These are phyloP conservation scores for Agrocybe praecox DNA, from an alignment of 768 basidiomycete genomes.

Conservation along the genomic window DNA sequence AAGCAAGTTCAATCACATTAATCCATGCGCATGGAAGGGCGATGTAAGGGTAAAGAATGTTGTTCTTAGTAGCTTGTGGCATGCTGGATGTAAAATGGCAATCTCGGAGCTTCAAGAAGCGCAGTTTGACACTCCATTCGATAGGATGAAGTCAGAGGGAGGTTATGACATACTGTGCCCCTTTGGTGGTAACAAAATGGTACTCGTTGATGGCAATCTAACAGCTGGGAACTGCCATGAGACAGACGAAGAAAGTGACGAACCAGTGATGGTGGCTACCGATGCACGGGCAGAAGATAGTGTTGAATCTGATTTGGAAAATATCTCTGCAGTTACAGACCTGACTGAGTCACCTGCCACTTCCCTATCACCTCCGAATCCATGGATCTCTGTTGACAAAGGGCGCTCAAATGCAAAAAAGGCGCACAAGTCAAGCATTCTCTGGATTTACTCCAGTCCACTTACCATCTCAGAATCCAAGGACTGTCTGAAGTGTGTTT, in stretches of 20 bases:
- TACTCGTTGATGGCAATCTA: slow-evolving; percentile 7
- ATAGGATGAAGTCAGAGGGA: not conserved
- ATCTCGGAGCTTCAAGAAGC: not conserved
- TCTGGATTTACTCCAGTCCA: slow-evolving; percentile 9
- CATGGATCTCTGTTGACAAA: slow-evolving; percentile 1
- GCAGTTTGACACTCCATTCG: not conserved
- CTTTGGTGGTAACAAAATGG: slow-evolving; percentile 4
- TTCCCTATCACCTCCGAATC: not conserved
- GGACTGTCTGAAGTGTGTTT: slow-evolving; percentile 13
- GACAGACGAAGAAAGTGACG: slow-evolving; percentile 9
- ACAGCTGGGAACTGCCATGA: slow-evolving; percentile 3
- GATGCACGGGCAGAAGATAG: not conserved
- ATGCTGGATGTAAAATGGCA: not conserved
- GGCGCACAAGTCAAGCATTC: slow-evolving; percentile 11
- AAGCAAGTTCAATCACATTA: slow-evolving; percentile 21
- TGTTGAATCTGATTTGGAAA: slow-evolving; percentile 12
- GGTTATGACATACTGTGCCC: slow-evolving; percentile 10
- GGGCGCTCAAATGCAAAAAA: slow-evolving; percentile 1
- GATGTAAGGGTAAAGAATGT: slow-evolving; percentile 15
- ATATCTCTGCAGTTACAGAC: not conserved
- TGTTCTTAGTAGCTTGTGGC: slow-evolving; percentile 13
- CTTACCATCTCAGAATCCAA: slow-evolving; percentile 13
- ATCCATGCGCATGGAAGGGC: slow-evolving; percentile 19
- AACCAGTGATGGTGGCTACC: not conserved
- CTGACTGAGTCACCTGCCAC: too few relatives aligned